Percentiles rank a stretch among this genome's conserved stretches.
These are phyloP conservation scores for Aspergillus egyptiacus DNA, from an alignment of 495 filamentous ascomycete genomes.

Conservation along the genomic window DNA sequence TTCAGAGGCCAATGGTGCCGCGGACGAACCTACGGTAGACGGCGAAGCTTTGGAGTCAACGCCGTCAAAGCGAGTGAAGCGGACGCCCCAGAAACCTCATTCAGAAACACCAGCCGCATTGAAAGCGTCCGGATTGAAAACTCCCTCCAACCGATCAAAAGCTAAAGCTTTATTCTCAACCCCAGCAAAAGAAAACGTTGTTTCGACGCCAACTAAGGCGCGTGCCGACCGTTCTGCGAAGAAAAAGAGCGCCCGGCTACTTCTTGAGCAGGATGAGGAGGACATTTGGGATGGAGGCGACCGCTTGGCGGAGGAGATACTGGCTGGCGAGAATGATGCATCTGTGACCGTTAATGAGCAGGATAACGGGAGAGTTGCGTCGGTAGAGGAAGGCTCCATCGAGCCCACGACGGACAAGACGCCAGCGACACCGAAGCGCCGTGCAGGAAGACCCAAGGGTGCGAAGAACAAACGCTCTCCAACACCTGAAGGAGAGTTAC, in stretches of 20 bases:
- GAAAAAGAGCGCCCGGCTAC: conserved; percentile 70
- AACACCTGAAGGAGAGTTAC: conserved; percentile 72
- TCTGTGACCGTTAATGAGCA: conserved; percentile 30
- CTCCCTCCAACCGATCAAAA: conserved; percentile 38
- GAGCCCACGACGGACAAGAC: conserved; percentile 26
- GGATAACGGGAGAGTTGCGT: conserved; percentile 35
- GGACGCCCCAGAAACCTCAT: conserved; percentile 37
- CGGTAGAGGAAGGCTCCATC: conserved; percentile 29
- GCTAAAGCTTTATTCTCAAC: conserved; percentile 40
- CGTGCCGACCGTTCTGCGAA: conserved; percentile 76
- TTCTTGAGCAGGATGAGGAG: conserved; percentile 69
- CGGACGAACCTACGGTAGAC: conserved; percentile 24
- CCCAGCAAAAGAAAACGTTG: conserved; percentile 27
- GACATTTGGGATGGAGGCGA: conserved; percentile 72
- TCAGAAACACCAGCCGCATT: conserved; percentile 28
- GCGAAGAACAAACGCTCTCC: conserved; percentile 63
- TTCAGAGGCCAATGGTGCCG: conserved; percentile 24
- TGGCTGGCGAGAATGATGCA: conserved; percentile 42
- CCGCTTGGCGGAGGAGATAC: conserved; percentile 65
- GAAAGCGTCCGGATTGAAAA: conserved; percentile 40
- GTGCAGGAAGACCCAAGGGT: conserved; percentile 53
- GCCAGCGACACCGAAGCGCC: conserved; percentile 49
- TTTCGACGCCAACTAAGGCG: conserved; percentile 48
- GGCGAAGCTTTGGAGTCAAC: conserved; percentile 24
- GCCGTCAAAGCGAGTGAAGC: conserved; percentile 27